These are phyloP conservation scores for Tothia fuscella DNA, from an alignment of 2,329 filamentous ascomycete genomes.

Conservation along the genomic window DNA sequence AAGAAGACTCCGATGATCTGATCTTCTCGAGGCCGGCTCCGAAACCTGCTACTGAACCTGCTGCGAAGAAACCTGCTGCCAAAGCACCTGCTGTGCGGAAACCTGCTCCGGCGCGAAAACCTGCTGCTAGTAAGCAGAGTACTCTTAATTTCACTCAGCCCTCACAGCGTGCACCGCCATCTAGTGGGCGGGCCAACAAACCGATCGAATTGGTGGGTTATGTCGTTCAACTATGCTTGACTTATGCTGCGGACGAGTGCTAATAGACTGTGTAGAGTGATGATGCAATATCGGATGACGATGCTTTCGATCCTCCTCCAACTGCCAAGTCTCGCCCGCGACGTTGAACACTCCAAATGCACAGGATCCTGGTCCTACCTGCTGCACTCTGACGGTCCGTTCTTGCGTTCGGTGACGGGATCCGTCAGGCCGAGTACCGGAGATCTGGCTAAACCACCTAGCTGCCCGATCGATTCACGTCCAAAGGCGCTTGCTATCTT, in stretches of 20 bases:
- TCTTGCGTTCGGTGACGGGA: no score
- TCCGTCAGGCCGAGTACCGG: no score
- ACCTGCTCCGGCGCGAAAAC: slow-evolving; percentile 21
- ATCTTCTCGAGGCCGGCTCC: slow-evolving; percentile 25
- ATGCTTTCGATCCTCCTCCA: slow-evolving; percentile 27
- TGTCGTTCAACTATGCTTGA: neutral
- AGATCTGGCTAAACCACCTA: no score
- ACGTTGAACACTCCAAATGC: no score
- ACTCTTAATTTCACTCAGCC: slow-evolving; percentile 31
- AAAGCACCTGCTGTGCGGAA: slow-evolving; percentile 16
- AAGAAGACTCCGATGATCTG: slow-evolving; percentile 34
- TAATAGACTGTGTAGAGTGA: slow-evolving; percentile 21
- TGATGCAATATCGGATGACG: slow-evolving; percentile 30
- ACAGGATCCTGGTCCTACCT: no score
- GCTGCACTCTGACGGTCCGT: no score
- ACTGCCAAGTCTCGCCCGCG: slow-evolving; percentile 7
- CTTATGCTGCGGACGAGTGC: slow-evolving; percentile 10
- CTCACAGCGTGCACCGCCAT: slow-evolving; percentile 23
- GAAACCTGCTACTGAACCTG: slow-evolving; percentile 11
- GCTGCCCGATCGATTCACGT: no score
- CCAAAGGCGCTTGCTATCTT: no score
- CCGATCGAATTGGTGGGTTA: slow-evolving; percentile 26
- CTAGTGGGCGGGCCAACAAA: slow-evolving; percentile 18
- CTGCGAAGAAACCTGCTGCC: slow-evolving; percentile 13
- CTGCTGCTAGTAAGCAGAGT: slow-evolving; percentile 21